Base-by-base conservation (phyloP, 768 basidiomycete species). In the Auricularia sp. region DNA sequence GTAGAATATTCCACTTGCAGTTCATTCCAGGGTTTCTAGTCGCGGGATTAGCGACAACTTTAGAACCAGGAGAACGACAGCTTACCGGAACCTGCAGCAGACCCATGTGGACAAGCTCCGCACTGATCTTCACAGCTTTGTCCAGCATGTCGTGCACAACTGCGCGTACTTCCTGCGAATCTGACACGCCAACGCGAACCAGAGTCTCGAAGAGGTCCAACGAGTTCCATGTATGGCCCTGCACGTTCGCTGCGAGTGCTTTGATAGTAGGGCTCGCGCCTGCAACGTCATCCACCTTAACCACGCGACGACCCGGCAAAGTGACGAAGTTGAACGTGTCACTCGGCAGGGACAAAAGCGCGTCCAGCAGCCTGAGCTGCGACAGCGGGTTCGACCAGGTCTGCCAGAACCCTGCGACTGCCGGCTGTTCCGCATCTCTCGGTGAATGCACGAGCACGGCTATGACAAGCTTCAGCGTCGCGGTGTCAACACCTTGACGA, bases 271-370 rank as follows among this genome's bases (percentile, higher is more conserved):
- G 90, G 70, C 90, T 91, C 16, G 92, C 89, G 54, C 82, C 79
- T 1, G 90, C 82, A 47, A 94, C 90, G 67, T 96, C 94, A 61
- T 95, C 93, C 24, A 92, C 87, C 0, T 91, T 91, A 42, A 96
- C 91, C 67, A 94, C 88, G 68, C 89, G 79, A 42, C 82, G 84
- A 3, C 90, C 89, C 44, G 94, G 91, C 34, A 98, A 81, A 37
- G 88, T 85, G 63, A 96, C 90, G 72, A 98, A 92, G 72, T 90
- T 94, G 79, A 97, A 94, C 0, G 91, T 92, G 73, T 97, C 96
- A 1, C 85, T 86, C 2, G 94, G 89, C 33, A 98, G 79, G 33
- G 89, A 92, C 10, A 96, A 85, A 44, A 99, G 82, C 2, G 91
- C 91, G 69, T 94, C 92, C 37, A 98, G 81, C 21, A 99, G 81